Evolutionary conservation across 768 basidiomycete genomes (phyloP).

Genomic region (Boletus bicolor): DNA sequence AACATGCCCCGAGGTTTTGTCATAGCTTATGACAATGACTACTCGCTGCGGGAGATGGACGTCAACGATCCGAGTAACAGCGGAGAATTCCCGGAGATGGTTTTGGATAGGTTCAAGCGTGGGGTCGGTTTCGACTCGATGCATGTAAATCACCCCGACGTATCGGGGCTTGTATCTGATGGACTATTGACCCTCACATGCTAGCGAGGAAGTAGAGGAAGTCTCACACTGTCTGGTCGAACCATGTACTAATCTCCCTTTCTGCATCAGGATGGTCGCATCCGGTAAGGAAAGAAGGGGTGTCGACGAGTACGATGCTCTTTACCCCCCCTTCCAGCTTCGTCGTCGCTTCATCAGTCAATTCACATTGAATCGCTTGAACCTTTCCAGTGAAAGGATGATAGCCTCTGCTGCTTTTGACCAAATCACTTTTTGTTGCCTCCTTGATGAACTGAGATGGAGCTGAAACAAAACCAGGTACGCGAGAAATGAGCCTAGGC

Average conservation of each 20-base stretch:
- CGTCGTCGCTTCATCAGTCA: conserved; percentile 6
- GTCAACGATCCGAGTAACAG: background rate
- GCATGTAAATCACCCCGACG: conserved; percentile 18
- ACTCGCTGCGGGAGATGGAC: background rate
- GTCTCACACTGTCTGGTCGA: background rate
- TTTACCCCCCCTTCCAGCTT: background rate
- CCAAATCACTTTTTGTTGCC: conserved; percentile 1
- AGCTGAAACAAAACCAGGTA: background rate
- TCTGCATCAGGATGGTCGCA: conserved; percentile 2
- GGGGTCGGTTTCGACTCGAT: conserved; percentile 19
- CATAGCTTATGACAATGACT: conserved; percentile 12
- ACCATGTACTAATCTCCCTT: conserved; percentile 4
- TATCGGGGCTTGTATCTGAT: conserved; percentile 4
- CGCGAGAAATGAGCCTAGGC: too few species aligned
- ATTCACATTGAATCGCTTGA: conserved; percentile 13
- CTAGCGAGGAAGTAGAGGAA: background rate
- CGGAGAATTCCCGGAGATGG: conserved; percentile 6
- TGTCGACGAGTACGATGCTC: conserved; percentile 20
- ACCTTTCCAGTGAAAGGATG: conserved; percentile 9
- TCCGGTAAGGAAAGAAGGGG: conserved; percentile 21
- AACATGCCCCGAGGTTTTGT: conserved; percentile 3
- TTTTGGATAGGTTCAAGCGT: background rate
- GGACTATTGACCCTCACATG: background rate
- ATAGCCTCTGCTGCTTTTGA: background rate
- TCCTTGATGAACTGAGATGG: conserved; percentile 10